A percentile compares a stretch with the other conserved stretches of the same genome.
These are phyloP conservation scores for Fusarium kyushuense DNA, from an alignment of 2,329 filamentous ascomycete species.

Conservation along the genomic window DNA sequence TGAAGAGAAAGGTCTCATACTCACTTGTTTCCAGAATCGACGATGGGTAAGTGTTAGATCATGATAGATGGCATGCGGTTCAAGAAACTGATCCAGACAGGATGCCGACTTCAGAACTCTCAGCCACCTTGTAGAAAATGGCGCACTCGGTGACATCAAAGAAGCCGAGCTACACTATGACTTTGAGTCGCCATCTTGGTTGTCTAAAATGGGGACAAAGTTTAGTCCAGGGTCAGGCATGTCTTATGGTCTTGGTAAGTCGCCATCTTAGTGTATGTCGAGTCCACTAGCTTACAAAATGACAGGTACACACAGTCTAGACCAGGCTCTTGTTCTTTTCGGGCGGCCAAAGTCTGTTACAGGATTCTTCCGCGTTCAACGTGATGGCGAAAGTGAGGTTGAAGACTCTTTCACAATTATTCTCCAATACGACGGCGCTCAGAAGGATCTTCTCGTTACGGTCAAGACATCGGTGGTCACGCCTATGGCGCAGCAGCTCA, in stretches of 20 bases:
- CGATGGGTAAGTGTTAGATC: slow-evolving; percentile 22
- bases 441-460: slow-evolving; percentile 49
- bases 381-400: slow-evolving; percentile 47
- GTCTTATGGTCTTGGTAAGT: slow-evolving; percentile 56
- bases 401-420: slow-evolving; percentile 68
- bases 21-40: slow-evolving; percentile 44
- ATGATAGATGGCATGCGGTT: accelerated
- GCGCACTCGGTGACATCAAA: slow-evolving; percentile 64
- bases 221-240: slow-evolving; percentile 56
- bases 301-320: slow-evolving; percentile 42
- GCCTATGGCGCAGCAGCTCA: slow-evolving; percentile 36
- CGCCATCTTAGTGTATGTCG: accelerated
- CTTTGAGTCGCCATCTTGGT: slow-evolving; percentile 58
- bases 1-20: slow-evolving; percentile 31
- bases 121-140: slow-evolving; percentile 18
- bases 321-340: slow-evolving; percentile 38
- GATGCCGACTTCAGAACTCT: slow-evolving; percentile 43
- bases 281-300: neutral
- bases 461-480: slow-evolving; percentile 38
- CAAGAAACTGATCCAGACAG: neutral
- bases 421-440: slow-evolving; percentile 64
- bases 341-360: slow-evolving; percentile 38
- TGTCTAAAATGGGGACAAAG: slow-evolving; percentile 49
- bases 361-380: slow-evolving; percentile 40
- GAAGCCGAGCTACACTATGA: slow-evolving; percentile 78